Conservation (phyloP, 192 early-diverging fungal species). For the Entomortierella parvispora region DNA sequence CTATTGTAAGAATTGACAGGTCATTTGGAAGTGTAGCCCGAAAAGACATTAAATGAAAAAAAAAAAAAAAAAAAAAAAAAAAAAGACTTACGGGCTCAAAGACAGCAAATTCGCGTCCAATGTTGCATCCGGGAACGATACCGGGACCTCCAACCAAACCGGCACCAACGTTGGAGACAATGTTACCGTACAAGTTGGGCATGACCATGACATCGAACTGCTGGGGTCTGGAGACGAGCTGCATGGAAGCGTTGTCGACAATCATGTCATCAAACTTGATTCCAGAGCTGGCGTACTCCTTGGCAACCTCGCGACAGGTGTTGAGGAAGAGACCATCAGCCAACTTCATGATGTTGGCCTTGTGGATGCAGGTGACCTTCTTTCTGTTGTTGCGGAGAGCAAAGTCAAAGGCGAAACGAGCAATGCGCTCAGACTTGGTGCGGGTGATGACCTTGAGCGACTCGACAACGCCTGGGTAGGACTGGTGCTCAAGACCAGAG, state of each 20-base stretch:
- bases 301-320: constrained; percentile 92
- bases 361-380: constrained; percentile 98
- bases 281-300: constrained; percentile 87
- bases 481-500: constrained; percentile 97
- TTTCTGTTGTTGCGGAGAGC: constrained; percentile 96
- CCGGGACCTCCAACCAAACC: constrained; percentile 95
- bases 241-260: constrained; percentile 99
- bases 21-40: not conserved
- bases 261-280: constrained; percentile 99
- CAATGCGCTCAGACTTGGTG: constrained; percentile 98
- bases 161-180: constrained; percentile 97
- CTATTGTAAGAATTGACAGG: constrained; percentile 1
- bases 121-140: constrained; percentile 96
- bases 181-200: constrained; percentile 99
- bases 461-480: constrained; percentile 97
- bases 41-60: not conserved
- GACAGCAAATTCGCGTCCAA: constrained; percentile 95
- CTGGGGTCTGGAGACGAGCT: constrained; percentile 94
- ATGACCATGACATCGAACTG: constrained; percentile 99
- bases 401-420: constrained; percentile 98
- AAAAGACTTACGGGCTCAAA: constrained; percentile 97
- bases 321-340: constrained; percentile 98
- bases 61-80: constrained; percentile 12
- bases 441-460: constrained; percentile 97
- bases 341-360: constrained; percentile 99